Percentiles rank a stretch among this genome's conserved stretches.
These are phyloP conservation scores for Populus simonii DNA, from an alignment of 345 rosid species.

Conservation along the genomic window DNA sequence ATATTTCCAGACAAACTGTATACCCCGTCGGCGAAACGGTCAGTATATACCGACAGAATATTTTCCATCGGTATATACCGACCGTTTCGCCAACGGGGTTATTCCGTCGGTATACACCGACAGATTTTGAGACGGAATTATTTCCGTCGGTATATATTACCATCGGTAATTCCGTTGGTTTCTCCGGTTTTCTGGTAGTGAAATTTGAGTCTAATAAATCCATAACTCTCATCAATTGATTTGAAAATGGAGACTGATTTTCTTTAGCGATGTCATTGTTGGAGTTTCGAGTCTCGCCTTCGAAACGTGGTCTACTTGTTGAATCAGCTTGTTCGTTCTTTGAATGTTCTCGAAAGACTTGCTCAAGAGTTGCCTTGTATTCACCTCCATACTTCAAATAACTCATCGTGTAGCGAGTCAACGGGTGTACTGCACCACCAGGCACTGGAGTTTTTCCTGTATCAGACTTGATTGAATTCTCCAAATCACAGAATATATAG, in stretches of 20 bases:
- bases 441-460: constrained; percentile 67
- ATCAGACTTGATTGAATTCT: constrained; percentile 68
- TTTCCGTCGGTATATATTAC: no score
- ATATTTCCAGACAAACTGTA: no score
- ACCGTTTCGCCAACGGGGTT: no score
- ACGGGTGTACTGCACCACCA: constrained; percentile 86
- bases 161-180: no score
- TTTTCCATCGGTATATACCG: no score
- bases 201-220: constrained; percentile 58
- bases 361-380: constrained; percentile 72
- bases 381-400: constrained; percentile 71
- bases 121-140: no score
- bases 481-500: constrained; percentile 62
- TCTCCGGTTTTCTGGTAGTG: no score
- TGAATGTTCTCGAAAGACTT: constrained; percentile 69
- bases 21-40: no score
- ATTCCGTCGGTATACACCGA: no score
- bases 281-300: constrained; percentile 3
- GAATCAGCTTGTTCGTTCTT: constrained; percentile 71
- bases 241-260: constrained; percentile 44
- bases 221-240: constrained; percentile 61
- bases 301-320: constrained; percentile 29
- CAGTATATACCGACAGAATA: no score
- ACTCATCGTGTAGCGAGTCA: constrained; percentile 86
- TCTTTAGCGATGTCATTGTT: constrained; percentile 7